These are phyloP conservation scores for Fusarium annulatum DNA, from an alignment of 2,329 filamentous ascomycete genomes.

Conservation along the genomic window DNA sequence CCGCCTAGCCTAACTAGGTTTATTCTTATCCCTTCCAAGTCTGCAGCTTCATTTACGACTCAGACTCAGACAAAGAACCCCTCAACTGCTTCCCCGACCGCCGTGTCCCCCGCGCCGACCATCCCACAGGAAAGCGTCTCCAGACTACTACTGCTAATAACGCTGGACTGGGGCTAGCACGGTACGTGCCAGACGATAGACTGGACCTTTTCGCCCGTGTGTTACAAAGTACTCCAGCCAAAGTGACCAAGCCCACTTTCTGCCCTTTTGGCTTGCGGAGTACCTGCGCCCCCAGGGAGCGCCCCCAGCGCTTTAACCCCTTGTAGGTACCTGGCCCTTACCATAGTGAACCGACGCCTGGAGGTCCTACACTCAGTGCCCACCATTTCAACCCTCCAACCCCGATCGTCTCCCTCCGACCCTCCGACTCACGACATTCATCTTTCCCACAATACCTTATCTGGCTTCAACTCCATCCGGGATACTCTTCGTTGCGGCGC, in stretches of 20 bases:
- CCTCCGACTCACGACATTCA: slow-evolving; percentile 41
- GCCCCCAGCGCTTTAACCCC: slow-evolving; percentile 33
- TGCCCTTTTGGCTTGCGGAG: slow-evolving; percentile 22
- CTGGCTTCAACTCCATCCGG: slow-evolving; percentile 35
- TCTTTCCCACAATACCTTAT: slow-evolving; percentile 38
- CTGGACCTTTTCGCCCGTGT: slow-evolving; percentile 38
- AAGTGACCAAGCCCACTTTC: slow-evolving; percentile 27
- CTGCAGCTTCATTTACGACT: slow-evolving; percentile 15
- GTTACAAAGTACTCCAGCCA: slow-evolving; percentile 35
- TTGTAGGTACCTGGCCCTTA: slow-evolving; percentile 22
- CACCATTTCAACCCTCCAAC: slow-evolving; percentile 45
- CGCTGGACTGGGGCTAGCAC: slow-evolving; percentile 36
- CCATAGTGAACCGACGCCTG: slow-evolving; percentile 28
- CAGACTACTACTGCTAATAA: slow-evolving; percentile 36
- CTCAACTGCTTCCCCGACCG: slow-evolving; percentile 26
- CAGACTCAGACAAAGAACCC: slow-evolving; percentile 26
- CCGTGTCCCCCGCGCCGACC: slow-evolving; percentile 25
- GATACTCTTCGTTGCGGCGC: slow-evolving; percentile 17
- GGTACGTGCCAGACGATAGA: slow-evolving; percentile 31
- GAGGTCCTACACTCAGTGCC: slow-evolving; percentile 40
- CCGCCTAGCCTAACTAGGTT: slow-evolving; percentile 35
- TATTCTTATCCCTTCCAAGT: slow-evolving; percentile 7
- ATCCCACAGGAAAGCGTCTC: slow-evolving; percentile 26
- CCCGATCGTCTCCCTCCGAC: slow-evolving; percentile 40
- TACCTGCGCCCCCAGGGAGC: slow-evolving; percentile 25